Base-by-base conservation (phyloP, 2,329 filamentous ascomycete species). In the Penicillium sp. region DNA sequence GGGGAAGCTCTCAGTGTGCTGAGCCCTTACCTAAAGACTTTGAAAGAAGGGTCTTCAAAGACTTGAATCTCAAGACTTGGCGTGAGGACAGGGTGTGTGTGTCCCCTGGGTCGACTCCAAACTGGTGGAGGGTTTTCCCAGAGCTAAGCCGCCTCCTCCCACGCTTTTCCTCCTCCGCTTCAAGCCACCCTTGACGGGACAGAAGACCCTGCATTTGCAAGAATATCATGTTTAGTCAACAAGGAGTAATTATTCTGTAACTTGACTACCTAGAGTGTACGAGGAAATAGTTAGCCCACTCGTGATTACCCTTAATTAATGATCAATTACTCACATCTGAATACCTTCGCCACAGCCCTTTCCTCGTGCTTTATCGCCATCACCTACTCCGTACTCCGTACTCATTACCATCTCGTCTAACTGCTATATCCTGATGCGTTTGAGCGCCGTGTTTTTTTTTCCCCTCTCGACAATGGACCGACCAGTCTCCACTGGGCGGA, bases 151-250 rank as follows among this genome's bases (percentile, higher is more conserved):
- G 7, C 28, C 22, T 38, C 38, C 54, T 46, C 33, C 22, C 25
- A 49, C 42, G 13, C 30, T 16, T 38, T 46, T 25, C 4, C 53
- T 35, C 45, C 26, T 28, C 45, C 45, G 16, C 11, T 11, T 14
- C 43, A 48, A 48, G 53, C 53, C 37, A 40, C 26, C 42, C 38
- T n/a, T 56, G 43, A 61, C 33, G 52, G 58, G 57, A 37, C 43
- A 61, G 46, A 58, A 42, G 52, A 59, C 59, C 59, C 62, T 61
- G 55, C 59, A 52, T 64, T 28, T 43, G 19, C 40, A 43, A 19
- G 35, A 35, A 13, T 7, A 13, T 35, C 11, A 35, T 14, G 10
- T 6, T 37, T 37, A 37, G 35, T 37, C 35, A 37, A 14, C 1
- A 14, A 37, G 35, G 13, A 37, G 35, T 37, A 37, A 10, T 8